phyloP scores from a whole-genome alignment of 148 eudicot species.

The Agrostemma githago region DNA sequence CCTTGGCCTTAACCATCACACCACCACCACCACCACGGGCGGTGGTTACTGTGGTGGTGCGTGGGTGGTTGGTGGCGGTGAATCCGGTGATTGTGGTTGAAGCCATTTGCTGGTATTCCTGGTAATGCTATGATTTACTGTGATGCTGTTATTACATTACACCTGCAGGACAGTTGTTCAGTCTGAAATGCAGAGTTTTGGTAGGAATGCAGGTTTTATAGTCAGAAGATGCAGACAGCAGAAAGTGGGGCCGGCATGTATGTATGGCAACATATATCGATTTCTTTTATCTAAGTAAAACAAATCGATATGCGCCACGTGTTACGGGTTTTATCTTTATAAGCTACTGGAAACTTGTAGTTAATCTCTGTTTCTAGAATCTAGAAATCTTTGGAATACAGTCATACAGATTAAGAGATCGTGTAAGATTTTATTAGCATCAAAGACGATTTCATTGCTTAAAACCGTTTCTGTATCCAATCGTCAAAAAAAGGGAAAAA shows the following conservation, averaged over 20 bases:
- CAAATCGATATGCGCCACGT: slow-evolving; percentile 50
- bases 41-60: slow-evolving; percentile 21
- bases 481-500: too few species aligned
- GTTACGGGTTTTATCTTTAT: slow-evolving; percentile 28
- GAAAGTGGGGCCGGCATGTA: neutral
- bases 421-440: too few species aligned
- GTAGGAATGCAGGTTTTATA: neutral
- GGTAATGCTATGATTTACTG: neutral
- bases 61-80: slow-evolving; percentile 33
- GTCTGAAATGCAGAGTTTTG: slow-evolving; percentile 14
- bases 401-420: too few species aligned
- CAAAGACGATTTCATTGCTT: too few species aligned
- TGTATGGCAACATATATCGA: slow-evolving; percentile 26
- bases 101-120: slow-evolving; percentile 62
- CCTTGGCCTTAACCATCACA: slow-evolving; percentile 47
- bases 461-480: too few species aligned
- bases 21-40: slow-evolving; percentile 24
- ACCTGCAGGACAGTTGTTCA: slow-evolving; percentile 12
- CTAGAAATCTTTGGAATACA: neutral
- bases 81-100: slow-evolving; percentile 62
- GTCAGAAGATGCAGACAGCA: slow-evolving; percentile 11
- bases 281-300: slow-evolving; percentile 42
- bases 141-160: neutral
- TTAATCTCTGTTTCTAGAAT: neutral
- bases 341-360: slow-evolving; percentile 7